Evolutionary conservation across 208 protist species (phyloP), one percentile per base, ranked within the genome.

Genomic region (Leishmania major): DNA sequence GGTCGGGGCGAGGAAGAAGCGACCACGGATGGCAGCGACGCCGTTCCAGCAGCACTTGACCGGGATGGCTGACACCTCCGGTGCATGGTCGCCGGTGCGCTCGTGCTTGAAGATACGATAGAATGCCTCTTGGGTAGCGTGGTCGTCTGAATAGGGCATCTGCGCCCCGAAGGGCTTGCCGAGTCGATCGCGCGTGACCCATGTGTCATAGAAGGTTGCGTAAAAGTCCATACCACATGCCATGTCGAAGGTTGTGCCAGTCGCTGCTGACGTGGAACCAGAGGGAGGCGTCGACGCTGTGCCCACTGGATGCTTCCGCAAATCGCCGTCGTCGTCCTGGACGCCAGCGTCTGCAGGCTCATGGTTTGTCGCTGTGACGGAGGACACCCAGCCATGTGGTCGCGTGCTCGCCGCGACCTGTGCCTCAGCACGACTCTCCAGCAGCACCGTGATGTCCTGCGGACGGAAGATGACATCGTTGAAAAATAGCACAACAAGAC

Each of bases 181-280:
- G 6, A 82, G 75, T 7, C 82, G 83, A 80, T 93, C 91, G 2
- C 93, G 86, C 19, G 86, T 73, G 17, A 96, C 91, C 90, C 90
- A 94, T 17, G 83, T 89, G 79, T 96, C 93, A 83, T 96, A 96
- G 69, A 96, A 92, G 55, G 72, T 86, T 62, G 80, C 85, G 84
- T 95, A 95, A 80, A 91, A 96, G 84, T 96, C 93, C 91, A 96
- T 93, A 17, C 90, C 93, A 89, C 93, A 96, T 70, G 93, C 93
- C 87, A 96, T 88, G 78, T 96, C 92, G 51, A 96, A 95, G 28
- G 85, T 85, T 7, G 88, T 90, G 8, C 79, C 85, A 0, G 62
- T 2, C 28, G 19, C 53, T 28, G 28, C 45, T n/a, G 31, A 76
- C 19, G 73, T 84, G 31, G 35, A 77, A 49, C 8, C 40, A 11